Percentiles rank a stretch among this genome's conserved stretches.
Conservation (phyloP, 805 yeast genomes). For the Komagataella mondaviorum region DNA sequence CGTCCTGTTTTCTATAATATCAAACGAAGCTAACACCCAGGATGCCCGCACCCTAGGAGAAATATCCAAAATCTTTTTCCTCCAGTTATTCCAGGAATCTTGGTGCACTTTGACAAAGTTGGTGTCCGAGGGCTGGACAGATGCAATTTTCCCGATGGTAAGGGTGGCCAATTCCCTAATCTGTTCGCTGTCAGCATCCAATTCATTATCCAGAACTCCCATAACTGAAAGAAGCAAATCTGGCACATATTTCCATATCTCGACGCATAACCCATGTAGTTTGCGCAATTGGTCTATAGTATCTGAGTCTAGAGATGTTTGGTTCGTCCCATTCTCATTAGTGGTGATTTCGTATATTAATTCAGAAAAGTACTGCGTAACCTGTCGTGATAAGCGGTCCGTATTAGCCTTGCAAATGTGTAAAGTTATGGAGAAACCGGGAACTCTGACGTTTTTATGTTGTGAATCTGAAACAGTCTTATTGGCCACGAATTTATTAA, state of each 20-base stretch:
- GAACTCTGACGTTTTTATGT: slow-evolving; percentile 22
- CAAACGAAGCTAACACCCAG: slow-evolving; percentile 54
- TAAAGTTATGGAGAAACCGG: slow-evolving; percentile 54
- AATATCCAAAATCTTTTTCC: slow-evolving; percentile 60
- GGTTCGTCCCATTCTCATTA: slow-evolving; percentile 11
- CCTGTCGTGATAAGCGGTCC: slow-evolving; percentile 61
- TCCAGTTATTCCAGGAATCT: slow-evolving; percentile 57
- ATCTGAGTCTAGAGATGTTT: neutral
- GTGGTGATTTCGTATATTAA: slow-evolving; percentile 35
- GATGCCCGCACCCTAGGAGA: slow-evolving; percentile 47
- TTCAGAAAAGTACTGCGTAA: slow-evolving; percentile 74
- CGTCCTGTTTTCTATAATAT: slow-evolving; percentile 27
- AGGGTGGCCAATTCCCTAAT: slow-evolving; percentile 59
- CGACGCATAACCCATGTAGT: slow-evolving; percentile 48
- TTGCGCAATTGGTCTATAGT: slow-evolving; percentile 31
- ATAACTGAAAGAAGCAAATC: slow-evolving; percentile 59
- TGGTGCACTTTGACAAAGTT: slow-evolving; percentile 47
- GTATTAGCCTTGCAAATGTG: slow-evolving; percentile 56
- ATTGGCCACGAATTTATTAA: slow-evolving; percentile 43
- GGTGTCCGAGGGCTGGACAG: slow-evolving; percentile 30
- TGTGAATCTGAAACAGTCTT: slow-evolving; percentile 9
- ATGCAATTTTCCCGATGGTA: slow-evolving; percentile 55
- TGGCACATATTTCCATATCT: slow-evolving; percentile 70
- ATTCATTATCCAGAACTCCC: slow-evolving; percentile 70
- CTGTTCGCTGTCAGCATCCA: slow-evolving; percentile 54